Conservation (phyloP, 2,329 filamentous ascomycete species). For the Fusarium pseudocircinatum region DNA sequence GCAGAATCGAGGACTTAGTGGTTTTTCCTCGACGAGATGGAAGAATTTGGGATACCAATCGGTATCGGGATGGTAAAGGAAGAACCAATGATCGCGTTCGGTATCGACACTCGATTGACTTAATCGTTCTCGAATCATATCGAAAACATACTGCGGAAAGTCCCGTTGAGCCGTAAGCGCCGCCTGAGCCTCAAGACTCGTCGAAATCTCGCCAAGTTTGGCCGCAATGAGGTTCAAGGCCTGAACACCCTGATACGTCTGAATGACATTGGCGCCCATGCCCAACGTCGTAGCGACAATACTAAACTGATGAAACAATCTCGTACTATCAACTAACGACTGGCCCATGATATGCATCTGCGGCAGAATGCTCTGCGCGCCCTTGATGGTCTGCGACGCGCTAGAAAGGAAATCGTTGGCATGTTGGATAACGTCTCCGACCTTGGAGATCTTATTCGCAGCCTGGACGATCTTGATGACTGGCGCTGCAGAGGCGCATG, state of each 20-base stretch:
- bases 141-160: constrained; percentile 50
- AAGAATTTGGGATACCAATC: constrained; percentile 55
- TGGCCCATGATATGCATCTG: constrained; percentile 50
- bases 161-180: constrained; percentile 50
- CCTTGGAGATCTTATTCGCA: constrained; percentile 39
- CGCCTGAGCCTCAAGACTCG: constrained; percentile 48
- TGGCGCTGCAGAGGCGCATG: constrained; percentile 22
- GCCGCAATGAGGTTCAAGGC: constrained; percentile 49
- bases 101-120: constrained; percentile 46
- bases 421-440: constrained; percentile 39
- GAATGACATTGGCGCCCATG: constrained; percentile 48
- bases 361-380: constrained; percentile 41
- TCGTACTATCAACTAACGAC: constrained; percentile 47
- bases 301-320: constrained; percentile 46
- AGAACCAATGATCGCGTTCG: constrained; percentile 50
- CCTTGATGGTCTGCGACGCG: constrained; percentile 37
- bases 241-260: constrained; percentile 50
- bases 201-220: constrained; percentile 48
- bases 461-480: constrained; percentile 41
- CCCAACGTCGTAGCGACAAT: constrained; percentile 45
- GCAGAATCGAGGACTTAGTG: constrained; percentile 49
- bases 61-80: constrained; percentile 54
- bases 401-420: constrained; percentile 35
- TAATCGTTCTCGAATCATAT: constrained; percentile 50
- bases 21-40: constrained; percentile 48